A percentile compares a stretch with the other conserved stretches of the same genome.
These are phyloP conservation scores for Ammopiptanthus mongolicus DNA, from an alignment of 306 rosid genomes.

Conservation along the genomic window DNA sequence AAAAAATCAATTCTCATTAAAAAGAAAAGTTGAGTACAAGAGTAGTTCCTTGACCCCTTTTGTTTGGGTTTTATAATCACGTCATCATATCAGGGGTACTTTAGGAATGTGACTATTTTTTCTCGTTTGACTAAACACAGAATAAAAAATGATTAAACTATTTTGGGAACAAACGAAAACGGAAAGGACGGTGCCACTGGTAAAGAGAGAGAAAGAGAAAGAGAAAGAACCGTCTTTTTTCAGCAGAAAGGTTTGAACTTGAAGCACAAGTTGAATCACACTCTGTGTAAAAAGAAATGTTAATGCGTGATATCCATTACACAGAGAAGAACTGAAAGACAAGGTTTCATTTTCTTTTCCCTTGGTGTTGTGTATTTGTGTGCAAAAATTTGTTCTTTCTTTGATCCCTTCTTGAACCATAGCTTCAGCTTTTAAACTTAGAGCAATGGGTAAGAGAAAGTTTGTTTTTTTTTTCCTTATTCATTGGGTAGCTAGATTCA, in stretches of 20 bases:
- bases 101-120: not conserved
- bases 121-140: conserved; percentile 30
- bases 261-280: conserved; percentile 22
- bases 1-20: too few species aligned
- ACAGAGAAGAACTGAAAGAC: not conserved
- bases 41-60: too few species aligned
- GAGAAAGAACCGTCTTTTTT: conserved; percentile 15
- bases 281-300: conserved; percentile 7
- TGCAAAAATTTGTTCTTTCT: not conserved
- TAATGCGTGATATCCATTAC: not conserved
- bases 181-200: conserved; percentile 27
- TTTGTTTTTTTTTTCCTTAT: not conserved
- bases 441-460: conserved; percentile 26
- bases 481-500: conserved; percentile 26
- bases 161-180: conserved; percentile 10
- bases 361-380: not conserved
- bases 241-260: conserved; percentile 14
- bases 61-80: too few species aligned
- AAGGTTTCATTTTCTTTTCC: not conserved
- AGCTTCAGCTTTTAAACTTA: conserved; percentile 18
- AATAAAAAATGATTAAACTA: not conserved
- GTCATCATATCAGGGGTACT: not conserved
- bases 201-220: conserved; percentile 8
- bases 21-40: too few species aligned
- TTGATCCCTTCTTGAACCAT: not conserved